Base-by-base conservation (phyloP, 2,329 filamentous ascomycete species). In the Penicillium sp. region DNA sequence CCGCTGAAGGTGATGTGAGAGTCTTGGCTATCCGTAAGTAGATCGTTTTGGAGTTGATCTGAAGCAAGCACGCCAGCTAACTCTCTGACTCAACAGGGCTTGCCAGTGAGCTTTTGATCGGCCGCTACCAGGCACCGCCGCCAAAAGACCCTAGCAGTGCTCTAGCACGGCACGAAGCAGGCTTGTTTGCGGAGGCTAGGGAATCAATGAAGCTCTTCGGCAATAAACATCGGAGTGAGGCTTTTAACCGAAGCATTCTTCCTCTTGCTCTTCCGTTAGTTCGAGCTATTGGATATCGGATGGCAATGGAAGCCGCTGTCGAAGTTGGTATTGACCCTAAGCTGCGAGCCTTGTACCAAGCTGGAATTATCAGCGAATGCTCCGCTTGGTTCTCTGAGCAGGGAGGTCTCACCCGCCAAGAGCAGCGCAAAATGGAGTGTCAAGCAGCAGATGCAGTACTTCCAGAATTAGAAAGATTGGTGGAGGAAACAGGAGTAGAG, bases 91-190 rank as follows among this genome's bases (percentile, higher is more conserved):
- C 2, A 3, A 47, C 13, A 70, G 67, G 68, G 7, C 61, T 70
- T 1, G 68, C 62, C 14, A 62, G 59, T 3, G 68, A 70, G 26
- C 58, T 70, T 1, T 48, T 70, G 0, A 31, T 70, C 16, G 63
- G 63, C 5, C 61, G 67, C 14, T 70, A 70, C 24, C 22, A 61
- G 22, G 21, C 69, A 3, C 66, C 68, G 1, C 22, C 56, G 1
- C 39, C 66, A 3, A 50, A 33, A 10, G 13, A 60, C 5, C 59
- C 64, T 0, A 41, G 16, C 2, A 51, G 52, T 16, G 27, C 60
- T 1, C n/a, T 71, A 7, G 65, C 67, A 3, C 61, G 47, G 14
- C 65, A 64, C 31, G 66, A 70, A 53, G n/a, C 37, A 5, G 61
- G 58, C 2, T 52, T 69, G 1, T 48, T 66, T 13, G 53, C 21